Percentiles rank a stretch among this genome's conserved stretches.
These are phyloP conservation scores for Hyphopichia buzzinii DNA, from an alignment of 1,139 yeast genomes.

Conservation along the genomic window DNA sequence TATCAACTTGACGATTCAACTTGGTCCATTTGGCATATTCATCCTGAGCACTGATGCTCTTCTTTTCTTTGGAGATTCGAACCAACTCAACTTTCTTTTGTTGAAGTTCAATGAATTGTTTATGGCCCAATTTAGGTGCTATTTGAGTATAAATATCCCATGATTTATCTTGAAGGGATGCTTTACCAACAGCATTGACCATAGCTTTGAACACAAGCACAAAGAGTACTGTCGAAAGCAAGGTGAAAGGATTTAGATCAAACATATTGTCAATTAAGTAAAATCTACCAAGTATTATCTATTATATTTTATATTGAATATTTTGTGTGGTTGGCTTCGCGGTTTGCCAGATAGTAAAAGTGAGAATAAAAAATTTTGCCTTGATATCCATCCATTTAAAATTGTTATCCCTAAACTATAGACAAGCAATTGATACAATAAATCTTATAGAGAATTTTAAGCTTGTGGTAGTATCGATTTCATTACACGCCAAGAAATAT, in stretches of 20 bases:
- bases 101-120: conserved; percentile 32
- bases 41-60: conserved; percentile 79
- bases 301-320: not conserved
- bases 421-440: too few relatives aligned
- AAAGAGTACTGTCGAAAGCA: conserved; percentile 25
- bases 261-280: conserved; percentile 11
- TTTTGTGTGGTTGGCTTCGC: too few relatives aligned
- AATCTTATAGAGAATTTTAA: too few relatives aligned
- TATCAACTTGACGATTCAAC: conserved; percentile 69
- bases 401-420: too few relatives aligned
- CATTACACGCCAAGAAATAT: too few relatives aligned
- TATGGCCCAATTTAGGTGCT: conserved; percentile 31
- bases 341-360: too few relatives aligned
- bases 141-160: conserved; percentile 43
- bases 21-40: conserved; percentile 97
- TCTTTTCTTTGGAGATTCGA: conserved; percentile 50
- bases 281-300: not conserved
- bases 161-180: conserved; percentile 26
- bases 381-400: too few relatives aligned
- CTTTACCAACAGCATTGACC: conserved; percentile 34
- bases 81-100: conserved; percentile 45
- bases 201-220: conserved; percentile 32
- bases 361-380: too few relatives aligned
- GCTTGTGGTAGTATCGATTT: too few relatives aligned
- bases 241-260: conserved; percentile 31